These are phyloP conservation scores for Poronia punctata DNA, from an alignment of 495 filamentous ascomycete genomes.

Conservation along the genomic window DNA sequence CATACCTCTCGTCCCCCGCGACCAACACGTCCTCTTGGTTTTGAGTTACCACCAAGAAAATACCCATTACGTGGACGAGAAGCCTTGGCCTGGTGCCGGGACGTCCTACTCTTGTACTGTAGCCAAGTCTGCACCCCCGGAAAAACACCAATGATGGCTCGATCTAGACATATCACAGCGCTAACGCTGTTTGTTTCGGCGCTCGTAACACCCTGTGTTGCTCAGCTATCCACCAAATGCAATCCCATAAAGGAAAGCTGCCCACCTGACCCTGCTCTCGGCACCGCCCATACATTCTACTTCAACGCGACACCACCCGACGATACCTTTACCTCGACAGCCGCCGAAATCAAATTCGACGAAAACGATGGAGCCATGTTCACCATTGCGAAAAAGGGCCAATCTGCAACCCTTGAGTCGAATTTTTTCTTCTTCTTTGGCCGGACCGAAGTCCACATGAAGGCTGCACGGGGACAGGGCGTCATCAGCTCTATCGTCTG, in stretches of 20 bases:
- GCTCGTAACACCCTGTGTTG: constrained; percentile 35
- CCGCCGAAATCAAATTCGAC: constrained; percentile 48
- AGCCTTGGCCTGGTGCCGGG: not conserved
- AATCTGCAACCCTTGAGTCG: constrained; percentile 67
- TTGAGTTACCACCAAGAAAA: no score
- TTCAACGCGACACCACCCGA: constrained; percentile 59
- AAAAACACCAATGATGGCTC: constrained; percentile 17
- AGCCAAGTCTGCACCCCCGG: not conserved
- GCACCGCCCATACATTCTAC: constrained; percentile 45
- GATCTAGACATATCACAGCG: constrained; percentile 25
- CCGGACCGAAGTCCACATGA: constrained; percentile 60
- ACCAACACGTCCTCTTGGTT: no score
- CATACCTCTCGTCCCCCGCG: no score
- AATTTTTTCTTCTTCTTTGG: constrained; percentile 78
- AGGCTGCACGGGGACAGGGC: constrained; percentile 64
- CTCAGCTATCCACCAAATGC: constrained; percentile 62
- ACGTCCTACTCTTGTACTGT: constrained; percentile 8
- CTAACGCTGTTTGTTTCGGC: constrained; percentile 35
- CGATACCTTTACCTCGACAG: constrained; percentile 56
- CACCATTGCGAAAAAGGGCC: constrained; percentile 60
- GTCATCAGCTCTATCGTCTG: constrained; percentile 79
- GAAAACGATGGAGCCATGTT: constrained; percentile 56
- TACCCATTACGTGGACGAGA: no score
- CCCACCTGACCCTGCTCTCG: constrained; percentile 57
- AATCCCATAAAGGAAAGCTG: constrained; percentile 59